Percentiles rank a stretch among this genome's conserved stretches.
Conservation (phyloP, 2,329 filamentous ascomycete species). For the Pseudogymnoascus sp. region DNA sequence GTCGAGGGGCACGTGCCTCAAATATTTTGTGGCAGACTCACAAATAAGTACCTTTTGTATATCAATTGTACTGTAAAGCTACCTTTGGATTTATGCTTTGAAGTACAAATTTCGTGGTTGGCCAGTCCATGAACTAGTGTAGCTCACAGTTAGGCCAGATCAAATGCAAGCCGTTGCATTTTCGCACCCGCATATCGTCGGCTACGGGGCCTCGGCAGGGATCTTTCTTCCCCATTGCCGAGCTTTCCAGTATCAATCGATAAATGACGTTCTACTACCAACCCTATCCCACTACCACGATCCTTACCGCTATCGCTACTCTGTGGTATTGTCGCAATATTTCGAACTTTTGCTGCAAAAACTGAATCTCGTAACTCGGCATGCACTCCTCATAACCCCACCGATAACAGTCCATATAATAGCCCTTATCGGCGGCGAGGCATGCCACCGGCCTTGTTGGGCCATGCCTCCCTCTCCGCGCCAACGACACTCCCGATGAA, state of each 20-base stretch:
- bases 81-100: too few relatives aligned
- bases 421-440: constrained; percentile 29
- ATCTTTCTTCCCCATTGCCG: background rate
- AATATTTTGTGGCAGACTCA: background rate
- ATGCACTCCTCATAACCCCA: constrained; percentile 14
- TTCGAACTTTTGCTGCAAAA: background rate
- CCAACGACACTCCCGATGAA: constrained; percentile 29
- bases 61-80: too few relatives aligned
- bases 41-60: too few relatives aligned
- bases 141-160: too few relatives aligned
- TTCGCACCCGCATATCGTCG: background rate
- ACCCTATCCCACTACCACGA: background rate
- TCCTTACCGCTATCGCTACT: too few relatives aligned
- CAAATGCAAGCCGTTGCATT: background rate
- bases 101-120: too few relatives aligned
- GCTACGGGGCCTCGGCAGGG: background rate
- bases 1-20: background rate
- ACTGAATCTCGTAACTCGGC: background rate
- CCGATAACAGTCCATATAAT: background rate
- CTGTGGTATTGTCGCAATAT: too few relatives aligned
- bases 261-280: background rate
- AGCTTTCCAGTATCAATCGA: background rate
- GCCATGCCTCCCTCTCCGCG: constrained; percentile 49
- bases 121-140: too few relatives aligned
- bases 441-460: constrained; percentile 49